Evolutionary conservation across 352 stramenopile genomes (phyloP).

Genomic region (Paralagenidium karlingii): DNA sequence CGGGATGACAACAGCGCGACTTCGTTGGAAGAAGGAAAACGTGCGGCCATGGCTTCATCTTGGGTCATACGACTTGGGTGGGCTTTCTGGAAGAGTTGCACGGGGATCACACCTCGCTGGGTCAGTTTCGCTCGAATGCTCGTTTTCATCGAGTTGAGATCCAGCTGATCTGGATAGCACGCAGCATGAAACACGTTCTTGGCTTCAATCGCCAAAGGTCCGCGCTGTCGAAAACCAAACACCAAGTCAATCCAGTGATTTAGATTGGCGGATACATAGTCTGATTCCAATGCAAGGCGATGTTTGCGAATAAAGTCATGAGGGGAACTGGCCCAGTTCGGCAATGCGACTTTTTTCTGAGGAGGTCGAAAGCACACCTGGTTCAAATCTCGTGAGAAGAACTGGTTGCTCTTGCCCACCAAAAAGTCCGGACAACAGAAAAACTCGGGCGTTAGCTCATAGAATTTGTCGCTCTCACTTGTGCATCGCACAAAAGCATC

Average conservation of each 20-base stretch:
- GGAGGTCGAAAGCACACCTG: conserved; percentile 19
- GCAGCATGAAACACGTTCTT: conserved; percentile 90
- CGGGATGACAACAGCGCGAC: conserved; percentile 63
- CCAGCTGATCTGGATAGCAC: conserved; percentile 62
- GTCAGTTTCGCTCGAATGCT: conserved; percentile 42
- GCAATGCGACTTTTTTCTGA: conserved; percentile 87
- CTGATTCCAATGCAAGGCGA: conserved; percentile 94
- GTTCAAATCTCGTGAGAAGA: conserved; percentile 18
- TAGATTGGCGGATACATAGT: conserved; percentile 95
- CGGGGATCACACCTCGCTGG: conserved; percentile 56
- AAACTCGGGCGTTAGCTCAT: conserved; percentile 70
- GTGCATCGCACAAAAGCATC: conserved; percentile 46
- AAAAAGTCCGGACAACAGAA: conserved; percentile 71
- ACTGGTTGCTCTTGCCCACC: conserved; percentile 51
- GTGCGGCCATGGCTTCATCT: conserved; percentile 56
- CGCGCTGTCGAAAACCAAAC: conserved; percentile 96
- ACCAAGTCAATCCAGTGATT: conserved; percentile 99
- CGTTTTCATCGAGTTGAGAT: conserved; percentile 49
- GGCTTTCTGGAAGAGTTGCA: conserved; percentile 68
- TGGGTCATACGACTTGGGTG: conserved; percentile 62
- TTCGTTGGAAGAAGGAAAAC: conserved; percentile 57
- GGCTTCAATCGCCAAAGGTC: conserved; percentile 68
- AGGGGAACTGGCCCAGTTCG: conserved; percentile 91
- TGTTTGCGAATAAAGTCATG: conserved; percentile 96
- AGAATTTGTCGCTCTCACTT: conserved; percentile 38